Base-by-base conservation (phyloP, 192 early-diverging fungal species). In the Entophlyctis luteolus region DNA sequence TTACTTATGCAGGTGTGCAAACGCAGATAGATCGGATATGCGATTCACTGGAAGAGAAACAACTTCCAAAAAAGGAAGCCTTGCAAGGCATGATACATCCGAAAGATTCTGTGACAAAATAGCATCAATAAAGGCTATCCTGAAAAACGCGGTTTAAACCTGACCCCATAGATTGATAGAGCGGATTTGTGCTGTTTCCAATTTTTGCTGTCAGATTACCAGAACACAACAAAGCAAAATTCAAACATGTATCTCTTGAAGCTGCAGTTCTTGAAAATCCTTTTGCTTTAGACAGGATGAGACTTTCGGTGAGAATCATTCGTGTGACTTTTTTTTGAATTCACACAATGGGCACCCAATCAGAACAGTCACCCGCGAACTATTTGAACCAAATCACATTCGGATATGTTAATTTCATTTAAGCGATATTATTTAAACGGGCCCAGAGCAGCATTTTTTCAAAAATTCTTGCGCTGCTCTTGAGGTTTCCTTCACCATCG, bases 141-240 rank as follows among this genome's bases (percentile, higher is more conserved):
- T 0, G 18, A 58, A 2, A 27, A 12, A 39, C 16, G 1, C 28
- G 16, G 4, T 1, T 1, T n/a, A 34, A 34, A 68, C 67, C 67
- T 68, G 75, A 4, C 78, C 78, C 78, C 78, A 79, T 32, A 79
- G 45, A 55, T 79, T 79, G 54, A 79, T 60, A 31, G 68, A 69
- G 49, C 49, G 68, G 28, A 79, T 71, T 33, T 56, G 53, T 18
- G 55, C 67, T 68, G 36, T 22, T 46, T 37, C 10, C 55, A 57
- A 8, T 18, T 27, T 6, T 8, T 20, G 23, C 20, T 36, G 29
- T 37, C 23, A 37, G 28, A 57, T 6, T 8, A 36, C 3, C 39
- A 25, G 0, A 46, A 60, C 3, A 45, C 4, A 60, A 48, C 22
- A 16, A 18, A 45, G n/a, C n/a, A 60, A 23, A 18, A 48, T 46